Conservation (phyloP, 306 rosid species). For the Rosa lucieae region DNA sequence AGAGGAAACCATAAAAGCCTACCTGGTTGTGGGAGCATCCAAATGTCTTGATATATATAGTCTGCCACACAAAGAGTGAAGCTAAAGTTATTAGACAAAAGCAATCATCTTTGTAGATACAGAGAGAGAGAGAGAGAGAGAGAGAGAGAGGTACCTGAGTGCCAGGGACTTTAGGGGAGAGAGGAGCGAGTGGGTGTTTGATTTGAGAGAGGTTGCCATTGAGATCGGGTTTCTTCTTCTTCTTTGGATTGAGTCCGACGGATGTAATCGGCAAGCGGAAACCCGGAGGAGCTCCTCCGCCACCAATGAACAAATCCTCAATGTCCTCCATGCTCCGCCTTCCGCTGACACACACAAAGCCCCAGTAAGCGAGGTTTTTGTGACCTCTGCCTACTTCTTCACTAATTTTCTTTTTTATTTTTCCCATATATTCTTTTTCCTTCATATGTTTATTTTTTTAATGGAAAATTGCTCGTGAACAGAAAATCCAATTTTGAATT, state of each 20-base stretch:
- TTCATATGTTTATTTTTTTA: too few relatives aligned
- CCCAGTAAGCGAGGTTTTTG: too few relatives aligned
- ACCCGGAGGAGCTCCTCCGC: slow-evolving; percentile 55
- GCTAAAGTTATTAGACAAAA: background rate
- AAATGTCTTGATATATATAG: slow-evolving; percentile 81
- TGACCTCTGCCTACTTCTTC: too few relatives aligned
- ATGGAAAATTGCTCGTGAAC: too few relatives aligned
- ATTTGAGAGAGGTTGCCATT: slow-evolving; percentile 25
- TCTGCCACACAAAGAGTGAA: slow-evolving; percentile 35
- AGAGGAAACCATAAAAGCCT: background rate
- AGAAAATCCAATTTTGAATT: too few relatives aligned
- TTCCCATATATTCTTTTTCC: too few relatives aligned
- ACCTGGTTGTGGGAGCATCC: slow-evolving; percentile 97
- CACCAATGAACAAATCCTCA: slow-evolving; percentile 63
- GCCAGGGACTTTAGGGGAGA: slow-evolving; percentile 63
- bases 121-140: slow-evolving; percentile 9
- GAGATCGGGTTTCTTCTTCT: slow-evolving; percentile 22
- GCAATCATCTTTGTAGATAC: background rate
- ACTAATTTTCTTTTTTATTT: too few relatives aligned
- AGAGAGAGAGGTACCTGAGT: slow-evolving; percentile 52
- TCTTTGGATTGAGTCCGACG: slow-evolving; percentile 55
- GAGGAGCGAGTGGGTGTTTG: slow-evolving; percentile 27
- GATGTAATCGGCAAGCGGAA: slow-evolving; percentile 68
- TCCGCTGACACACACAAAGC: background rate
- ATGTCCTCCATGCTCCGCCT: slow-evolving; percentile 66